Base-by-base conservation (phyloP, 257 asterid species). In the Cruciata laevipes region DNA sequence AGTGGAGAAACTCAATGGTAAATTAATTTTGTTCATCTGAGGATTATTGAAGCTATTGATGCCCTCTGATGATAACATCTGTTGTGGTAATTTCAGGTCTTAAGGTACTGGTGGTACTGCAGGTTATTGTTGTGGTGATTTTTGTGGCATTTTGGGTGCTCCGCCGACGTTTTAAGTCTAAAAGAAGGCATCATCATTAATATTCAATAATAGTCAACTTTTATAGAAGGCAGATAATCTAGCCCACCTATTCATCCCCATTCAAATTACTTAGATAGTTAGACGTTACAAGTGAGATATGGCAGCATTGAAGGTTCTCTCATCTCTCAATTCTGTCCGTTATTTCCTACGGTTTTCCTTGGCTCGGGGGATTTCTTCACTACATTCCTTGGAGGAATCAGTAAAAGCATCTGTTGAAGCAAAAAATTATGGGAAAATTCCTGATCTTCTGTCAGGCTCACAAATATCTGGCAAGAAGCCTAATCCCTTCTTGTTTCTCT, bases 401-500 rank as follows among this genome's bases (percentile, higher is more conserved):
- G 65, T 88, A 64, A 78, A 55, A 70, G 67, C 85, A 40, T 91
- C 86, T 35, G 83, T 88, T 35, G 82, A 81, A 77, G 74, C 78
- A 31, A 86, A 88, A 72, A 63, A 66, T n/a, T 93, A 82, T 63
- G 71, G 64, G 20, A 63, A 79, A 70, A 82, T 93, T 71, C 95
- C 95, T 25, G 82, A 79, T 24, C 73, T 89, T 25, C 83, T 90
- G 58, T 66, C 73, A 20, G 47, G 81, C 61, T 75, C 85, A 14
- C 62, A 59, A 42, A 63, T 16, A 8, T 66, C 77, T 51, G 37
- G 51, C 56, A 69, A 69, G 60, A 83, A 71, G 58, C 74, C 78
- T n/a, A 88, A 93, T 70, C 96, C 96, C 10, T 93, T 90, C 67
- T 53, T 79, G 0, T 88, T 86, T 65, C 87, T 86, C 71, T 79